Conservation (phyloP, 257 asterid species). For the Primulina tabacum region DNA sequence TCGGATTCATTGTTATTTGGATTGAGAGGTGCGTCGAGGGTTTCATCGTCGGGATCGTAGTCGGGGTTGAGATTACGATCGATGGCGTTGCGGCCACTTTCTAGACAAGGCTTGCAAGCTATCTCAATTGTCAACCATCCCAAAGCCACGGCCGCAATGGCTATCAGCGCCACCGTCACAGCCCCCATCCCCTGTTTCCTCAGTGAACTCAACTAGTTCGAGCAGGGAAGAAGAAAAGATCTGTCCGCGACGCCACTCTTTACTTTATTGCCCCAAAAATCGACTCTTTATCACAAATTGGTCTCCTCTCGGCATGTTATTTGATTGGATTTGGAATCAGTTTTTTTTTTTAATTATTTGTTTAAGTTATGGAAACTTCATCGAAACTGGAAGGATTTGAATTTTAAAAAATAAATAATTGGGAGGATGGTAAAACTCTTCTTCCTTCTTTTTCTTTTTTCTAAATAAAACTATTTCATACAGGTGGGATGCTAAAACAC, state of each 20-base stretch:
- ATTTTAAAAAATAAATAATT: no score
- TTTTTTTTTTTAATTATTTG: no score
- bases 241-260: not conserved
- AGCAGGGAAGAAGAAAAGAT: not conserved
- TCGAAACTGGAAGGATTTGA: no score
- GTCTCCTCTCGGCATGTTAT: no score
- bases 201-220: not conserved
- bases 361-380: no score
- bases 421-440: no score
- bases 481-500: no score
- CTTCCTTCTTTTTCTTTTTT: no score
- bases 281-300: not conserved
- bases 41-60: conserved; percentile 78
- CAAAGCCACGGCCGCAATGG: conserved; percentile 64
- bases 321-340: no score
- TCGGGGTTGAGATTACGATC: conserved; percentile 90
- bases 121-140: conserved; percentile 89
- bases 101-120: conserved; percentile 96
- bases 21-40: conserved; percentile 56
- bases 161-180: conserved; percentile 73
- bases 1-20: conserved; percentile 24
- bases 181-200: conserved; percentile 52
- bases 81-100: conserved; percentile 80
- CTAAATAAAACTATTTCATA: no score
- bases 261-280: no score